A percentile compares a stretch with the other conserved stretches of the same genome.
These are phyloP conservation scores for Warburgia ugandensis DNA, from an alignment of 164 flowering plant genomes.

Conservation along the genomic window DNA sequence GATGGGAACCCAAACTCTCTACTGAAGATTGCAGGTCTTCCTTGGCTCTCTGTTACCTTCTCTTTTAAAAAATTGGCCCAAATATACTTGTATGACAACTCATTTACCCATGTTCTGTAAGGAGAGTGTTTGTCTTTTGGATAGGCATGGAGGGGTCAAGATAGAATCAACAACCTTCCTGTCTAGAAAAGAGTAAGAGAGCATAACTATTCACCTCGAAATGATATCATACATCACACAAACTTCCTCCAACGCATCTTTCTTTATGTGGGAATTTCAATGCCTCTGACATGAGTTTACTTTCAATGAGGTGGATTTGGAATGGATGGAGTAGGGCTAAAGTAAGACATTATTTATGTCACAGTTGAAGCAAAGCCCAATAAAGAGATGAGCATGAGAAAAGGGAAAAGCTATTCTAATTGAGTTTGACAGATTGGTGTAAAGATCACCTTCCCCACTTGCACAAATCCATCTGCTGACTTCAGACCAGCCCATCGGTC, in stretches of 20 bases:
- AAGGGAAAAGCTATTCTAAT: slow-evolving; percentile 6
- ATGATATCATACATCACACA: slow-evolving; percentile 21
- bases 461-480: slow-evolving; percentile 12
- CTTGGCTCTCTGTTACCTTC: slow-evolving; percentile 18
- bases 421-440: slow-evolving; percentile 11
- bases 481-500: background rate
- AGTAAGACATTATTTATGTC: slow-evolving; percentile 20
- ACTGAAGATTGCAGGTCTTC: slow-evolving; percentile 24
- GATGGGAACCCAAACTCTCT: slow-evolving; percentile 23
- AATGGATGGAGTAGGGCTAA: slow-evolving; percentile 17
- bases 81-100: slow-evolving; percentile 12
- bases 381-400: slow-evolving; percentile 12
- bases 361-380: slow-evolving; percentile 26
- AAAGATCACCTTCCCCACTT: slow-evolving; percentile 18
- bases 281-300: slow-evolving; percentile 25
- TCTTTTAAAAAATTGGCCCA: slow-evolving; percentile 15
- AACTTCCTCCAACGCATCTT: slow-evolving; percentile 1
- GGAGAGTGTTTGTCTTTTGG: slow-evolving; percentile 11
- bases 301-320: slow-evolving; percentile 15
- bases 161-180: slow-evolving; percentile 9
- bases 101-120: slow-evolving; percentile 7
- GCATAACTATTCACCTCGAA: slow-evolving; percentile 20
- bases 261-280: slow-evolving; percentile 35
- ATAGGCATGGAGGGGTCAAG: slow-evolving; percentile 21
- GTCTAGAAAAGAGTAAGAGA: slow-evolving; percentile 2